Evolutionary conservation across 805 yeast genomes (phyloP).

Genomic region (Myxozyma sirexii): DNA sequence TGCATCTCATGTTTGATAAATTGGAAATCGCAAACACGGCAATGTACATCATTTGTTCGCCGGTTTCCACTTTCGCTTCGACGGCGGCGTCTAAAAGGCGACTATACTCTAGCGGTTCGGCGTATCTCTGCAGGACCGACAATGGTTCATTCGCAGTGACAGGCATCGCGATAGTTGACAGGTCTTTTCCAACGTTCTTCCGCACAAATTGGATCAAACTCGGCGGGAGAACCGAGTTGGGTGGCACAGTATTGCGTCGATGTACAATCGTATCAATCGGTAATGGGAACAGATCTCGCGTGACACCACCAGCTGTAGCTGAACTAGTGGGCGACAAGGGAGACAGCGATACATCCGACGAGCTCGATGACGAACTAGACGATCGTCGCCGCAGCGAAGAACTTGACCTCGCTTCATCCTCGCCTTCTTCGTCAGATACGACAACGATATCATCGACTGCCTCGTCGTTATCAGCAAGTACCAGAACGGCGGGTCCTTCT

Average conservation of each 20-base stretch:
- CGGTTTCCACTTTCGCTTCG: conserved; percentile 50
- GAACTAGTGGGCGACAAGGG: conserved; percentile 13
- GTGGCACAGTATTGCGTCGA: conserved; percentile 28
- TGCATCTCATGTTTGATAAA: conserved; percentile 69
- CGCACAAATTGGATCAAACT: conserved; percentile 76
- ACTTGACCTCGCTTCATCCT: conserved; percentile 17
- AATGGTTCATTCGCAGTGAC: conserved; percentile 92
- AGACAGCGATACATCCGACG: neutral
- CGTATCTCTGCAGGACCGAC: conserved; percentile 73
- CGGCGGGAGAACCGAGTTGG: conserved; percentile 65
- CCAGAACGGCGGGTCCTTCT: conserved; percentile 46
- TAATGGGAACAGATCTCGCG: conserved; percentile 23
- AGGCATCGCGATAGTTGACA: conserved; percentile 83
- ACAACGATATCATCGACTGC: conserved; percentile 60
- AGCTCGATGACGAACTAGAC: neutral
- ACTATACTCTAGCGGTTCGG: conserved; percentile 80
- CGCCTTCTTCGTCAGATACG: conserved; percentile 43
- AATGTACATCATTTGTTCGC: conserved; percentile 60
- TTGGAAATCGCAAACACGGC: conserved; percentile 83
- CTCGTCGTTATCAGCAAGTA: conserved; percentile 44
- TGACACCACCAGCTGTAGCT: neutral
- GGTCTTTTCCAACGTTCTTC: conserved; percentile 90
- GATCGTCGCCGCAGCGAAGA: conserved; percentile 15
- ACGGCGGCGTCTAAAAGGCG: conserved; percentile 65
- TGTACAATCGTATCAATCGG: conserved; percentile 14